Evolutionary conservation across 2,329 filamentous ascomycete species (phyloP).

Genomic region (Aspergillus versicolor): DNA sequence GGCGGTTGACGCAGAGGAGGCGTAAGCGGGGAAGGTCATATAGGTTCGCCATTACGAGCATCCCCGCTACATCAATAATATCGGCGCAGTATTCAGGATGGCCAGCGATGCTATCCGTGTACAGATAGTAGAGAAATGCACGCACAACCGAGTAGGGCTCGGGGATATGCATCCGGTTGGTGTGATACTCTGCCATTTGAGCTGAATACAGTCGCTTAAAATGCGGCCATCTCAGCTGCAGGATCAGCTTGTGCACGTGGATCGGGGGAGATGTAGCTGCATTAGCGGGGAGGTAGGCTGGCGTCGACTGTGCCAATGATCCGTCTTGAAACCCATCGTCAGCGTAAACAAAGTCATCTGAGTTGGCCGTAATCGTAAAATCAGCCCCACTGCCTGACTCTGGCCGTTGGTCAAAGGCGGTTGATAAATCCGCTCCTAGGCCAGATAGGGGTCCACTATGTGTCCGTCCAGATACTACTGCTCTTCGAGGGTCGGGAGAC

Average conservation of each 20-base stretch:
- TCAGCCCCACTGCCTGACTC: slow-evolving; percentile 85
- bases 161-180: slow-evolving; percentile 95
- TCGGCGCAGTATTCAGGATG: slow-evolving; percentile 59
- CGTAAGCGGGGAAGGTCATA: slow-evolving; percentile 96
- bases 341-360: slow-evolving; percentile 58
- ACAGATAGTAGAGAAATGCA: slow-evolving; percentile 93
- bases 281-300: slow-evolving; percentile 35
- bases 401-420: slow-evolving; percentile 81
- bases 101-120: slow-evolving; percentile 82
- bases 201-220: slow-evolving; percentile 88
- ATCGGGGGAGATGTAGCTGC: slow-evolving; percentile 72
- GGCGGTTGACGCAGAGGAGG: slow-evolving; percentile 83
- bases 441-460: slow-evolving; percentile 53
- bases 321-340: slow-evolving; percentile 53
- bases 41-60: slow-evolving; percentile 96
- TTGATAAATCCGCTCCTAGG: slow-evolving; percentile 83
- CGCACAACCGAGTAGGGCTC: slow-evolving; percentile 93
- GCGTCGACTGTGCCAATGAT: slow-evolving; percentile 27
- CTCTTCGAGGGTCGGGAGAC: slow-evolving; percentile 46
- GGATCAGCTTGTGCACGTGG: slow-evolving; percentile 90
- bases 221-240: slow-evolving; percentile 94
- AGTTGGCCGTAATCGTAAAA: slow-evolving; percentile 84
- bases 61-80: slow-evolving; percentile 83
- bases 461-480: slow-evolving; percentile 55
- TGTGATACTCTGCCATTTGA: slow-evolving; percentile 97